Evolutionary conservation across 2,329 filamentous ascomycete genomes (phyloP).

Genomic region (Dothideomycetes sp.): DNA sequence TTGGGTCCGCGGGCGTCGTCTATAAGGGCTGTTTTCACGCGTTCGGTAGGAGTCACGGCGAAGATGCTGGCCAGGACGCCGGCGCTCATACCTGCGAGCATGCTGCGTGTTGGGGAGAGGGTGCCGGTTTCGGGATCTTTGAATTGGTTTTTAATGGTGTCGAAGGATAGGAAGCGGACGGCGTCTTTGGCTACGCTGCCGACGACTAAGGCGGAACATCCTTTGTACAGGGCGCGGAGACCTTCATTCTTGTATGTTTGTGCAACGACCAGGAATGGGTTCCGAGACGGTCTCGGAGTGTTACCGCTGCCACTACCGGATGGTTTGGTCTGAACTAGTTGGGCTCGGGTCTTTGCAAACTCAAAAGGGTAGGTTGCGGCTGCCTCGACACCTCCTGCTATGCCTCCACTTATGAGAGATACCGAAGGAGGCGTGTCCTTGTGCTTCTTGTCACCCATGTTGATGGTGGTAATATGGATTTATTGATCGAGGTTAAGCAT

Average conservation of each 20-base stretch:
- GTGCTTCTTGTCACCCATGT: too few species aligned
- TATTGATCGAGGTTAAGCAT: too few species aligned
- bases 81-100: slow-evolving; percentile 54
- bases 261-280: slow-evolving; percentile 47
- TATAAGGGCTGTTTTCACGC: slow-evolving; percentile 58
- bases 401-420: slow-evolving; percentile 23
- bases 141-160: slow-evolving; percentile 50
- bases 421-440: slow-evolving; percentile 24
- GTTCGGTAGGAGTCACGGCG: slow-evolving; percentile 58
- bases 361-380: slow-evolving; percentile 48
- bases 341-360: slow-evolving; percentile 55
- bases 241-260: slow-evolving; percentile 47
- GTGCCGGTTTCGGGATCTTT: slow-evolving; percentile 45
- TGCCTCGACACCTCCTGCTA: slow-evolving; percentile 24
- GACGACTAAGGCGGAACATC: slow-evolving; percentile 48
- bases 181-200: slow-evolving; percentile 55
- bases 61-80: slow-evolving; percentile 51
- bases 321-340: slow-evolving; percentile 34
- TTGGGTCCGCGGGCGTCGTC: slow-evolving; percentile 42
- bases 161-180: slow-evolving; percentile 55
- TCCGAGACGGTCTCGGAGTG: slow-evolving; percentile 23
- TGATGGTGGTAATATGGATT: too few species aligned
- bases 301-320: too few species aligned
- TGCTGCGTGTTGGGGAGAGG: slow-evolving; percentile 43
- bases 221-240: slow-evolving; percentile 48